These are phyloP conservation scores for Dichotomopilus funicola DNA, from an alignment of 2,329 filamentous ascomycete genomes.

Conservation along the genomic window DNA sequence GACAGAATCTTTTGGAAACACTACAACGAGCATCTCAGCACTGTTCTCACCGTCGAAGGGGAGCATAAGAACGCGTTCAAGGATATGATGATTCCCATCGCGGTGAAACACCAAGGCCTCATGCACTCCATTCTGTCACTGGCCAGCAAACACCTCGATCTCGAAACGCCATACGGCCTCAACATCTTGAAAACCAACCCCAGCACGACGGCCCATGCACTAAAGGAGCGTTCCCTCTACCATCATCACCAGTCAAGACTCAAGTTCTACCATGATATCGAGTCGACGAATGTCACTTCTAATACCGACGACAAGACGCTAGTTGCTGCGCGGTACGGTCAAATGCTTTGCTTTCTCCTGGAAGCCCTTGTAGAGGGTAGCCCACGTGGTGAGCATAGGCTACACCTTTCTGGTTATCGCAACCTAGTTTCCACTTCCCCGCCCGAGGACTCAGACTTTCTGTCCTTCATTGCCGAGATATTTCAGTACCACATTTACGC, in stretches of 20 bases:
- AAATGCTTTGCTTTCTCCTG: slow-evolving; percentile 57
- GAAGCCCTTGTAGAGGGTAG: slow-evolving; percentile 52
- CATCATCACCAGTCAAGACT: slow-evolving; percentile 51
- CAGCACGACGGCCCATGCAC: slow-evolving; percentile 38
- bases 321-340: slow-evolving; percentile 51
- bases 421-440: slow-evolving; percentile 59
- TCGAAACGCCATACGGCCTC: slow-evolving; percentile 48
- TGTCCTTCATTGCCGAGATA: slow-evolving; percentile 62
- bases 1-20: slow-evolving; percentile 78
- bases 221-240: slow-evolving; percentile 47
- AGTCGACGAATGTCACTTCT: slow-evolving; percentile 41
- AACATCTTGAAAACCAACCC: slow-evolving; percentile 47
- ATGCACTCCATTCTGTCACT: slow-evolving; percentile 89
- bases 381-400: slow-evolving; percentile 62
- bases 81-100: slow-evolving; percentile 75
- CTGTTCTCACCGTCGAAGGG: slow-evolving; percentile 73
- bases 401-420: slow-evolving; percentile 71
- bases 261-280: slow-evolving; percentile 44
- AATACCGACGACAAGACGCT: slow-evolving; percentile 36
- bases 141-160: slow-evolving; percentile 69
- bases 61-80: slow-evolving; percentile 81
- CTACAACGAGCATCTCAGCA: slow-evolving; percentile 72
- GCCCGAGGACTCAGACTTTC: slow-evolving; percentile 59
- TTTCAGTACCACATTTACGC: slow-evolving; percentile 75
- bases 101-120: slow-evolving; percentile 68